Conservation (phyloP, 805 yeast species). For the Candida germanica region DNA sequence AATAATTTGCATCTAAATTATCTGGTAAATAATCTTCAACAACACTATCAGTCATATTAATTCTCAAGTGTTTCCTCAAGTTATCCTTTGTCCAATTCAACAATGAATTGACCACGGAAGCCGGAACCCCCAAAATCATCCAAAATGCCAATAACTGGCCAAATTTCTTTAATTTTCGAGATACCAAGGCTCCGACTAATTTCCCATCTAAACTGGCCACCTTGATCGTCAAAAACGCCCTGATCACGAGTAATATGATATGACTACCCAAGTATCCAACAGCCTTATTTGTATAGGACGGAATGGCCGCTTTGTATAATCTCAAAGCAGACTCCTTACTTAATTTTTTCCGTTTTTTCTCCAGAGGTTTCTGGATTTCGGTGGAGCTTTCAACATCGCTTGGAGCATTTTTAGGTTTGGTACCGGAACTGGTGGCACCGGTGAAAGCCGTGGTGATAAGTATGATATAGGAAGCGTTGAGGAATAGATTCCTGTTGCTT, state of each 20-base stretch:
- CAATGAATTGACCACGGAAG: slow-evolving; percentile 72
- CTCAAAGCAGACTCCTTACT: slow-evolving; percentile 27
- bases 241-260: slow-evolving; percentile 53
- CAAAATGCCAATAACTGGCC: slow-evolving; percentile 63
- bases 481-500: slow-evolving; percentile 37
- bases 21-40: slow-evolving; percentile 72
- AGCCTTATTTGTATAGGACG: slow-evolving; percentile 26
- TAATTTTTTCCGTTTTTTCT: slow-evolving; percentile 22
- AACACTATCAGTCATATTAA: slow-evolving; percentile 60
- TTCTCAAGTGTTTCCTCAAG: slow-evolving; percentile 57
- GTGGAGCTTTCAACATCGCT: slow-evolving; percentile 7
- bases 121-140: slow-evolving; percentile 86
- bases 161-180: slow-evolving; percentile 64
- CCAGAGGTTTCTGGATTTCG: slow-evolving; percentile 5
- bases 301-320: slow-evolving; percentile 35
- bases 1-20: slow-evolving; percentile 65
- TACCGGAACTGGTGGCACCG: slow-evolving; percentile 34
- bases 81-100: slow-evolving; percentile 59
- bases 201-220: slow-evolving; percentile 86
- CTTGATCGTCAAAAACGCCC: slow-evolving; percentile 74
- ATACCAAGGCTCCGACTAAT: slow-evolving; percentile 76
- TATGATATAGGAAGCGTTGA: slow-evolving; percentile 41
- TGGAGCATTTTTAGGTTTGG: slow-evolving; percentile 6
- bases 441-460: slow-evolving; percentile 42
- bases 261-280: slow-evolving; percentile 46